Evolutionary conservation across 768 basidiomycete species (phyloP).

Genomic region (Mycena sanguinolenta): DNA sequence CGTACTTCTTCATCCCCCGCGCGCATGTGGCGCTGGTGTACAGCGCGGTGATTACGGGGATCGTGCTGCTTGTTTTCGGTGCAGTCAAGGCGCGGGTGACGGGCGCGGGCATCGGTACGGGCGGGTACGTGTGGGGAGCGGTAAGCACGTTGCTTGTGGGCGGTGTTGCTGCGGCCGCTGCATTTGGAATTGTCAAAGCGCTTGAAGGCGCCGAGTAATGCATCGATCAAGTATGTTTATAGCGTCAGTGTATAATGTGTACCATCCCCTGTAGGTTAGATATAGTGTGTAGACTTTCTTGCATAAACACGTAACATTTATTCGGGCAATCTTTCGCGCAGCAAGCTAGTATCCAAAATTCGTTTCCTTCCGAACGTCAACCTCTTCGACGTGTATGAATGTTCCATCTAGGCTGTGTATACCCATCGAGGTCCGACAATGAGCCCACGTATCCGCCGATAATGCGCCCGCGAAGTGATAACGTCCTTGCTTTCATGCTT

Average conservation of each 20-base stretch:
- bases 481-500: background rate
- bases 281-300: background rate
- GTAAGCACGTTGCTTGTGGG: conserved; percentile 90
- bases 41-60: conserved; percentile 84
- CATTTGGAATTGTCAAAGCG: conserved; percentile 66
- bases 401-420: background rate
- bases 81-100: conserved; percentile 91
- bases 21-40: conserved; percentile 80
- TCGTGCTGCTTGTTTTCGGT: conserved; percentile 91
- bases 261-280: conserved; percentile 3
- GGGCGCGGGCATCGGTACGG: conserved; percentile 75
- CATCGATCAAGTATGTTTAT: conserved; percentile 4
- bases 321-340: background rate
- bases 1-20: conserved; percentile 88
- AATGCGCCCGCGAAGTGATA: background rate
- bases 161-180: conserved; percentile 84
- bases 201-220: conserved; percentile 52
- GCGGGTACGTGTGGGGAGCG: conserved; percentile 90
- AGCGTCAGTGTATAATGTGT: conserved; percentile 4
- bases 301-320: background rate
- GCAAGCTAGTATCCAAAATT: background rate
- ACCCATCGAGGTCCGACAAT: background rate
- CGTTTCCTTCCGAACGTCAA: background rate
- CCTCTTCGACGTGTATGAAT: background rate
- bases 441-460: background rate